Evolutionary conservation across 352 stramenopile genomes (phyloP), one percentile per base, ranked within the genome.

Genomic region (Phytophthora niederhauseri): DNA sequence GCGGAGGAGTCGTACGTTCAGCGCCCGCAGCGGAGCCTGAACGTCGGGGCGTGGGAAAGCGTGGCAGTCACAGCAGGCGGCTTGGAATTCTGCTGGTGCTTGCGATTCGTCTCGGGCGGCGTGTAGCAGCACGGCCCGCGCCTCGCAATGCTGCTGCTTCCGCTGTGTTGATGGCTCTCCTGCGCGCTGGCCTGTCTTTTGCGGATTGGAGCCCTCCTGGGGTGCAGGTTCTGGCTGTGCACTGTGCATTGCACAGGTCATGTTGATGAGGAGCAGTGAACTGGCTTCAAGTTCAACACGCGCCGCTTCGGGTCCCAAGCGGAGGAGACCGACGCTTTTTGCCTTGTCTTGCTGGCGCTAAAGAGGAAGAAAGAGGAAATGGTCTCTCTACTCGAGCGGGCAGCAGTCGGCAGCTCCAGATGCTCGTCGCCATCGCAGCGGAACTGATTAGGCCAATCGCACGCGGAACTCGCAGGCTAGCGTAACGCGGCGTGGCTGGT

Each of bases 151-250:
- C 22, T 54, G 65, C 55, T 71, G 43, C 46, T 55, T 57, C 63
- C 31, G 50, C 64, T 59, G 24, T 46, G 52, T 65, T 49, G 49
- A 64, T 66, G 65, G 60, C 61, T 64, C 56, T 65, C 45, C 51
- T 65, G 65, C 49, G 46, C 48, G 30, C 66, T 75, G 70, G 38
- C 66, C 70, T 70, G 61, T 73, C 51, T 75, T 70, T 77, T 72
- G 49, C 46, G 24, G 56, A 66, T 64, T 77, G 66, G 51, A 31
- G 38, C 19, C 36, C 38, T 1, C n/a, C n/a, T 45, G 41, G 9
- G 17, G 15, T 48, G 41, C 38, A 28, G 54, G 31, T 52, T 59
- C n/a, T 36, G 55, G 31, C 53, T n/a, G 7, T 34, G 59, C 46
- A 15, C n/a, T 20, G 46, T 14, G 51, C 51, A 20, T 7, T 61